Evolutionary conservation across 371 early-diverging fungal species (phyloP).

Genomic region (Ecytonucleospora hepatopenaei): DNA sequence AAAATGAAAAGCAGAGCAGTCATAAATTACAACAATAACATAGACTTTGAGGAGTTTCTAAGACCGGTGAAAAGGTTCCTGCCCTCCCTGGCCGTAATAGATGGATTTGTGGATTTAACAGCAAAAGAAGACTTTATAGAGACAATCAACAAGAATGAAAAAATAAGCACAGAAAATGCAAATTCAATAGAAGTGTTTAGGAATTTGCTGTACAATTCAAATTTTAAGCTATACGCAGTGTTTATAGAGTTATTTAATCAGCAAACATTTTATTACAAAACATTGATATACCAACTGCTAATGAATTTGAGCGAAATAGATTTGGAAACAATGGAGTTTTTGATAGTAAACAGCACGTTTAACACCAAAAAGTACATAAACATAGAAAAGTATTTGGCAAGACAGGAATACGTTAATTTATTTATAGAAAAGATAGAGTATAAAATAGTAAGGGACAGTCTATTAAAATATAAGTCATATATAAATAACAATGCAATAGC

Average conservation of each 20-base stretch:
- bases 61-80: slow-evolving; percentile 11
- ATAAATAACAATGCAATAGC: background rate
- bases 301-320: slow-evolving; percentile 11
- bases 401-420: background rate
- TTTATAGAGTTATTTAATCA: slow-evolving; percentile 10
- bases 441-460: background rate
- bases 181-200: slow-evolving; percentile 17
- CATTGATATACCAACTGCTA: slow-evolving; percentile 7
- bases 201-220: slow-evolving; percentile 8
- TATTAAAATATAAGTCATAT: background rate
- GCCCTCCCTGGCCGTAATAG: slow-evolving; percentile 16
- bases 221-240: background rate
- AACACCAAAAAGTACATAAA: background rate
- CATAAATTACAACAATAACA: background rate
- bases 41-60: slow-evolving; percentile 7
- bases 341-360: background rate
- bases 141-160: slow-evolving; percentile 10
- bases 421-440: background rate
- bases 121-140: slow-evolving; percentile 11
- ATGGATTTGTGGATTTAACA: slow-evolving; percentile 9
- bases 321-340: slow-evolving; percentile 12
- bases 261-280: background rate
- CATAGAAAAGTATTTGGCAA: background rate
- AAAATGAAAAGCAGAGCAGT: background rate
- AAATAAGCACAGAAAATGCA: background rate